A percentile compares a stretch with the other conserved stretches of the same genome.
These are phyloP conservation scores for Serpula lacrymans DNA, from an alignment of 768 basidiomycete species.

Conservation along the genomic window DNA sequence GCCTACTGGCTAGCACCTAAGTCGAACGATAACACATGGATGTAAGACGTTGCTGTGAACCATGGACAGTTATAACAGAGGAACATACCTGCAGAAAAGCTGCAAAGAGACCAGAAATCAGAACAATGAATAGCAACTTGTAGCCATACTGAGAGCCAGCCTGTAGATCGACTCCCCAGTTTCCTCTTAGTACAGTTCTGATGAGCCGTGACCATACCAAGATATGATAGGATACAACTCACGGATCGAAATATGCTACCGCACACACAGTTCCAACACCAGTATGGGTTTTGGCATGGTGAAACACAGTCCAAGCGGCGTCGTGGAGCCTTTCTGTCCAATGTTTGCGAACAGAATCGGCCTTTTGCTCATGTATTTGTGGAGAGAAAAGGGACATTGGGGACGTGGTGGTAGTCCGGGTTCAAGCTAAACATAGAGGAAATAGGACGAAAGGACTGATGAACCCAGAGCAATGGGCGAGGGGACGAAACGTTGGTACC, in stretches of 20 bases:
- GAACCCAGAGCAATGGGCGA: too few relatives aligned
- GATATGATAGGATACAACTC: constrained; percentile 25
- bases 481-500: too few relatives aligned
- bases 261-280: constrained; percentile 86
- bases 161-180: constrained; percentile 89
- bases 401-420: not conserved
- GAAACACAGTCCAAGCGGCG: constrained; percentile 30
- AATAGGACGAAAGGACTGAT: too few relatives aligned
- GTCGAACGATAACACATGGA: constrained; percentile 2
- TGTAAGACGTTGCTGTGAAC: not conserved
- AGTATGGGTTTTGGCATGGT: constrained; percentile 61
- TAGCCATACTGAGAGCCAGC: constrained; percentile 87
- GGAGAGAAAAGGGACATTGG: not conserved
- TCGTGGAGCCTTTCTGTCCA: constrained; percentile 19
- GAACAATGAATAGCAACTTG: constrained; percentile 78
- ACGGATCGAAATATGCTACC: constrained; percentile 90
- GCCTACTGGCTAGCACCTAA: constrained; percentile 70
- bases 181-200: constrained; percentile 47
- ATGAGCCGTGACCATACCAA: constrained; percentile 1
- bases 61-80: not conserved
- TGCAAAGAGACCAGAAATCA: constrained; percentile 79
- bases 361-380: not conserved
- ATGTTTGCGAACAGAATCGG: not conserved
- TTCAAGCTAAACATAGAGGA: too few relatives aligned
- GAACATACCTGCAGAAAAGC: constrained; percentile 70